These are phyloP conservation scores for Epichloe brachyelytri DNA, from an alignment of 2,329 filamentous ascomycete genomes.

Conservation along the genomic window DNA sequence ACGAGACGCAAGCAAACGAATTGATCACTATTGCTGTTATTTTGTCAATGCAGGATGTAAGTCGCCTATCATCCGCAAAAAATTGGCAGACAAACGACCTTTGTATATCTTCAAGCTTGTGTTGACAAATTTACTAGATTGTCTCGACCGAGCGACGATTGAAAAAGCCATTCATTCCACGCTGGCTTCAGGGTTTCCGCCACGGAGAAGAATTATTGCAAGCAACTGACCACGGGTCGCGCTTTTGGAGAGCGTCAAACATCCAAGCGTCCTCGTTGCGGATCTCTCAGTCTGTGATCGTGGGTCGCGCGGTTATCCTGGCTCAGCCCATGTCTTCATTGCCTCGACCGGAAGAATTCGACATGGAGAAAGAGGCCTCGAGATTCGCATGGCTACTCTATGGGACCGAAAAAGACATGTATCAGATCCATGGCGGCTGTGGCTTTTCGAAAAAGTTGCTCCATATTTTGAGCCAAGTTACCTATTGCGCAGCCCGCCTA, in stretches of 20 bases:
- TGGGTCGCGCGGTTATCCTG: constrained; percentile 25
- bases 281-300: constrained; percentile 26
- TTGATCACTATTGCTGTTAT: constrained; percentile 25
- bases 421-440: constrained; percentile 27
- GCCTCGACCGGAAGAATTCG: constrained; percentile 14
- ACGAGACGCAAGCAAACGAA: constrained; percentile 16
- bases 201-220: constrained; percentile 23
- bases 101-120: not conserved
- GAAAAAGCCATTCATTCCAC: constrained; percentile 18
- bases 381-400: constrained; percentile 28
- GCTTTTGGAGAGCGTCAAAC: constrained; percentile 23
- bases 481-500: constrained; percentile 22
- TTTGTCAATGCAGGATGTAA: constrained; percentile 27
- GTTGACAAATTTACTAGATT: constrained; percentile 13
- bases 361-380: constrained; percentile 15
- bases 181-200: constrained; percentile 26
- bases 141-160: constrained; percentile 24
- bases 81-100: not conserved
- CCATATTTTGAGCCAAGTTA: constrained; percentile 24
- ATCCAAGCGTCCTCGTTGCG: constrained; percentile 22
- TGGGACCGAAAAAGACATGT: constrained; percentile 21
- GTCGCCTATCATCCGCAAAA: constrained; percentile 5
- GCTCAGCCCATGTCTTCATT: constrained; percentile 26
- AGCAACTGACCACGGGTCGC: constrained; percentile 21
- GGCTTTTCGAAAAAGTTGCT: constrained; percentile 28